phyloP scores from a whole-genome alignment of 257 asterid genomes.

The Solanum rostratum region DNA sequence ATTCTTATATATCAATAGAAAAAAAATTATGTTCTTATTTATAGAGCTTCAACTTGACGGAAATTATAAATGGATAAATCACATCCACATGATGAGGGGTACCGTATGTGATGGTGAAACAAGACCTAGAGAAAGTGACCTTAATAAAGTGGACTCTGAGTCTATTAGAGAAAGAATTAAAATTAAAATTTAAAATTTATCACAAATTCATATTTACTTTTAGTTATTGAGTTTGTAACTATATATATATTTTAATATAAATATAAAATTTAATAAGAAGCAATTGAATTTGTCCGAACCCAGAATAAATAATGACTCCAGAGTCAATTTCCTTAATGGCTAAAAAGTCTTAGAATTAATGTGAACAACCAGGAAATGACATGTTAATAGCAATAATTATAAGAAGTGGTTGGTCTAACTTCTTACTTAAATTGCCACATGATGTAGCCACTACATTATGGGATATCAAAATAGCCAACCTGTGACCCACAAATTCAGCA shows the following conservation, averaged over 20 bases:
- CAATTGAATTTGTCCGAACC: background rate
- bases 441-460: background rate
- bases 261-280: background rate
- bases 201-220: background rate
- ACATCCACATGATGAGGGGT: background rate
- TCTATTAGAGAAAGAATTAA: accelerated
- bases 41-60: background rate
- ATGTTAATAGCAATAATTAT: background rate
- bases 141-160: background rate
- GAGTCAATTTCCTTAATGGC: background rate
- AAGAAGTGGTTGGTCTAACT: background rate
- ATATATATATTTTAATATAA: background rate
- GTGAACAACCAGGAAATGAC: background rate
- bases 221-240: background rate
- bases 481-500: background rate
- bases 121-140: background rate
- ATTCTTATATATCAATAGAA: no score
- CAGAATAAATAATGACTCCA: background rate
- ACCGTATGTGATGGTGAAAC: background rate
- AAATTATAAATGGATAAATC: background rate
- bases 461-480: background rate
- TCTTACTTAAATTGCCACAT: background rate
- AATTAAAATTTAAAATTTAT: background rate
- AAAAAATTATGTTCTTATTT: no score
- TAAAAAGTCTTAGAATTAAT: background rate